These are phyloP conservation scores for Bromus sterilis DNA, from an alignment of 176 grass and related monocot species.

Conservation along the genomic window DNA sequence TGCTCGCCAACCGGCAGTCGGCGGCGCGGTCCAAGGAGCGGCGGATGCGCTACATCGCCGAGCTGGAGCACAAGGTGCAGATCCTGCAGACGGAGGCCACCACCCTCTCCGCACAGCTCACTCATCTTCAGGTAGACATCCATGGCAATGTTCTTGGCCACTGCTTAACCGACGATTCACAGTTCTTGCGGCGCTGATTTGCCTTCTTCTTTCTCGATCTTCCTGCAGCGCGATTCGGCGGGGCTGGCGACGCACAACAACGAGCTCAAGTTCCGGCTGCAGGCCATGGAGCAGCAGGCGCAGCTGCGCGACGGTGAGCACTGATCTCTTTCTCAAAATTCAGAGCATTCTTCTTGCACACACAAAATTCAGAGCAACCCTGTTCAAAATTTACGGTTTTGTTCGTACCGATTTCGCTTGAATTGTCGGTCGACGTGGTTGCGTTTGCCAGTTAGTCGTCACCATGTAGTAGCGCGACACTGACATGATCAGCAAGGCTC, in stretches of 20 bases:
- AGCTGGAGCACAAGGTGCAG: slow-evolving; percentile 95
- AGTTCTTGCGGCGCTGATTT: not conserved
- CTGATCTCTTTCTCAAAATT: not conserved
- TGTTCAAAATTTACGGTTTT: not conserved
- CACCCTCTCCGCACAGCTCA: slow-evolving; percentile 79
- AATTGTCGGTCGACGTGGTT: not conserved
- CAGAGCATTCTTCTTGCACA: not conserved
- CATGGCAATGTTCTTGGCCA: not conserved
- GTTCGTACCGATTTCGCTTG: not conserved
- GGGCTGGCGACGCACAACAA: slow-evolving; percentile 69
- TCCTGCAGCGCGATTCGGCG: slow-evolving; percentile 54
- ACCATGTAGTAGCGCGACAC: not conserved
- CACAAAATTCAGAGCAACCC: not conserved
- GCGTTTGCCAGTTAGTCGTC: slow-evolving; percentile 9
- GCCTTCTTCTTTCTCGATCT: not conserved
- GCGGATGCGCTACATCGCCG: slow-evolving; percentile 78
- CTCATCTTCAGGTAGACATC: slow-evolving; percentile 61
- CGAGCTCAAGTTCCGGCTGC: slow-evolving; percentile 90
- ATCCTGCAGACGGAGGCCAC: slow-evolving; percentile 85
- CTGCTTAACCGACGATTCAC: not conserved
- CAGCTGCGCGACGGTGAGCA: slow-evolving; percentile 84
- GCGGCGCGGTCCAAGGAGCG: slow-evolving; percentile 96
- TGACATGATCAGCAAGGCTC: slow-evolving; percentile 2
- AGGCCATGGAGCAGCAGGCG: slow-evolving; percentile 95
- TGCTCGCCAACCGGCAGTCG: slow-evolving; percentile 91